Evolutionary conservation across 495 filamentous ascomycete genomes (phyloP).

Genomic region (Aspergillus heteromorphus): DNA sequence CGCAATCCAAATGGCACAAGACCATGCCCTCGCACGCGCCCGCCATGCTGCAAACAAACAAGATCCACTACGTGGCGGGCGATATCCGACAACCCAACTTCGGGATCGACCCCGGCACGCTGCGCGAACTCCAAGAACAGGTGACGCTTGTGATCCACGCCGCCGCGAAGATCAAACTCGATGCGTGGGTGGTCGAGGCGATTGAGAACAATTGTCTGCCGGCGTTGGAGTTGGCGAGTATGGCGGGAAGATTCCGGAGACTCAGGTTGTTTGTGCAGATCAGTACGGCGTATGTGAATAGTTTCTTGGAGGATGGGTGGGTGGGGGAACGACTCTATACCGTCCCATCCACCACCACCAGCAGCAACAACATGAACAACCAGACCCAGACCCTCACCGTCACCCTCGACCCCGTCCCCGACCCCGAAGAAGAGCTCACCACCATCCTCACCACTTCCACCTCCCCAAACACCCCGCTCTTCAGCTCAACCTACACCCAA

Average conservation of each 20-base stretch:
- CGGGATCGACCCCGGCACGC: constrained; percentile 17
- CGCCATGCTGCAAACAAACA: constrained; percentile 24
- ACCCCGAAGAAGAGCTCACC: constrained; percentile 30
- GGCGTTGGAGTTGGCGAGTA: constrained; percentile 27
- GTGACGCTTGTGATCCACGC: constrained; percentile 36
- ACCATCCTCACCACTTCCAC: constrained; percentile 18
- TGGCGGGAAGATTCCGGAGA: constrained; percentile 24
- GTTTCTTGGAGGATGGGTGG: constrained; percentile 32
- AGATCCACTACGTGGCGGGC: constrained; percentile 29
- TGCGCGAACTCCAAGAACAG: constrained; percentile 21
- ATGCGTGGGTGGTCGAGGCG: constrained; percentile 26
- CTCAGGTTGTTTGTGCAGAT: constrained; percentile 33
- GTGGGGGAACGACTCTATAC: constrained; percentile 26
- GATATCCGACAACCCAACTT: constrained; percentile 27
- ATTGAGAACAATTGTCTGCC: constrained; percentile 36
- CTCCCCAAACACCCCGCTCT: constrained; percentile 19
- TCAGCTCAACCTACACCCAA: constrained; percentile 34
- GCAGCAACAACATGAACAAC: not conserved
- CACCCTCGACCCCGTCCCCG: constrained; percentile 16
- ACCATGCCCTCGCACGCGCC: constrained; percentile 29
- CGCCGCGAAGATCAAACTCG: constrained; percentile 32
- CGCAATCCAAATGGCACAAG: constrained; percentile 28
- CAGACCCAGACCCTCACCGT: constrained; percentile 11
- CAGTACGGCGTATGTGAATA: constrained; percentile 34
- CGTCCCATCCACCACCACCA: not conserved